Base-by-base conservation (phyloP, 2,329 filamentous ascomycete species). In the Drechslera avenae region DNA sequence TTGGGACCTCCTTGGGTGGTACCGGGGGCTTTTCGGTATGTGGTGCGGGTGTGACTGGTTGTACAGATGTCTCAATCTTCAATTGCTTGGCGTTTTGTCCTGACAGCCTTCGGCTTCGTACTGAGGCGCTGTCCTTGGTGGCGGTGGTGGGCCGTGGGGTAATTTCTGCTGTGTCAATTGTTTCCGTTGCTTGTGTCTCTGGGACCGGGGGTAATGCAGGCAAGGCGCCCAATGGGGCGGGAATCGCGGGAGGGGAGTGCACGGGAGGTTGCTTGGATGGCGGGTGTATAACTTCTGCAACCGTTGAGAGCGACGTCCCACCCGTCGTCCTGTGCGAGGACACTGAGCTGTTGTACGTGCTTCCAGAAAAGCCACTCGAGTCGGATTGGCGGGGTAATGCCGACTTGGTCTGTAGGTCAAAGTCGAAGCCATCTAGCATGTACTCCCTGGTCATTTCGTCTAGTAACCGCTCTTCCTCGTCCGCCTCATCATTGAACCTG, bases 381-480 rank as follows among this genome's bases (percentile, higher is more conserved):
- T 90, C 88, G 3, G 91, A 94, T 66, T 93, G 87, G 51, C 90
- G 84, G 28, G 89, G 88, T 17, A 90, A 73, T 19, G 86, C 81
- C 13, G 84, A 86, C 62, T 87, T 90, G 5, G 82, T 82, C 62
- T 85, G 82, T 28, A 86, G 75, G 46, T 85, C 87, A 67, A 92
- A 89, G 50, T 90, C 83, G 66, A 95, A 95, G 49, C 92, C 88
- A 48, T 93, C 90, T 66, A 94, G 86, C 46, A 86, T 83, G 71
- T 91, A 93, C 45, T 89, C 90, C 57, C 84, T 85, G 0, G 90
- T 91, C 82, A 97, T 91, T 70, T 96, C 91, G 55, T 97, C 93
- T 40, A 97, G 74, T 45, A 81, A 67, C 3, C 78, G 74, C 57
- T 81, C 78, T 55, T 81, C 79, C 66, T 81, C 78, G 43, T 78